Percentiles rank a stretch among this genome's conserved stretches.
phyloP scores from a whole-genome alignment of 441 rosid species.

The Eutrema salsugineum region DNA sequence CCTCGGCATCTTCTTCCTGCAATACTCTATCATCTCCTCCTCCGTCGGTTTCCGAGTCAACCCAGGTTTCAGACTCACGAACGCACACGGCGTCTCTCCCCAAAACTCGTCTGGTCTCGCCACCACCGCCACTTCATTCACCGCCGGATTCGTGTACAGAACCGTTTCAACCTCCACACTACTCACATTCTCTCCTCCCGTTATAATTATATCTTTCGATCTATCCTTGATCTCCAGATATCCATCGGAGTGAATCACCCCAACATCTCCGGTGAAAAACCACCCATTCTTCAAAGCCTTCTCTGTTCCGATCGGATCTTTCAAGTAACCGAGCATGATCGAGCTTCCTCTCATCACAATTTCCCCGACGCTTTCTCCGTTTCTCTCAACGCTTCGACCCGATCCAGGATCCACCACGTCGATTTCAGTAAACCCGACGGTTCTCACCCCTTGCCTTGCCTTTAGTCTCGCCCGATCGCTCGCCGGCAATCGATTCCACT shows the following conservation, averaged over 20 bases:
- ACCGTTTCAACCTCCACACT: slow-evolving; percentile 76
- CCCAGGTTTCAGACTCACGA: slow-evolving; percentile 46
- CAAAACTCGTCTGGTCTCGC: slow-evolving; percentile 72
- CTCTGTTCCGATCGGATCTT: slow-evolving; percentile 53
- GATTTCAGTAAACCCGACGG: slow-evolving; percentile 35
- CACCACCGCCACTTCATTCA: slow-evolving; percentile 79
- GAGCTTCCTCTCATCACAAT: slow-evolving; percentile 64
- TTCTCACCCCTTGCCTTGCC: slow-evolving; percentile 57
- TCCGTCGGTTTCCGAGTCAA: slow-evolving; percentile 34
- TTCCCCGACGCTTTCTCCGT: slow-evolving; percentile 60
- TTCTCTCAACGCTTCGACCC: slow-evolving; percentile 47
- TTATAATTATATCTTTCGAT: slow-evolving; percentile 78
- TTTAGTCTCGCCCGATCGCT: slow-evolving; percentile 61
- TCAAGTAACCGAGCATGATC: slow-evolving; percentile 71
- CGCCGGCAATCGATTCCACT: slow-evolving; percentile 65
- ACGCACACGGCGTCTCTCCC: slow-evolving; percentile 91
- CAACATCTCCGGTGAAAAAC: slow-evolving; percentile 80
- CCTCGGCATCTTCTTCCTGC: slow-evolving; percentile 54
- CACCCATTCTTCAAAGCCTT: slow-evolving; percentile 52
- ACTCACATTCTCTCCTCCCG: slow-evolving; percentile 83
- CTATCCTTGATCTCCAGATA: slow-evolving; percentile 76
- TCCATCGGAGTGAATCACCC: slow-evolving; percentile 74
- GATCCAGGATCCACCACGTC: slow-evolving; percentile 55
- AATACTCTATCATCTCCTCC: slow-evolving; percentile 56
- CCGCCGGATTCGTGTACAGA: slow-evolving; percentile 51